Evolutionary conservation across 108 stramenopile genomes (phyloP).

Genomic region (Aurantiochytrium sp.): DNA sequence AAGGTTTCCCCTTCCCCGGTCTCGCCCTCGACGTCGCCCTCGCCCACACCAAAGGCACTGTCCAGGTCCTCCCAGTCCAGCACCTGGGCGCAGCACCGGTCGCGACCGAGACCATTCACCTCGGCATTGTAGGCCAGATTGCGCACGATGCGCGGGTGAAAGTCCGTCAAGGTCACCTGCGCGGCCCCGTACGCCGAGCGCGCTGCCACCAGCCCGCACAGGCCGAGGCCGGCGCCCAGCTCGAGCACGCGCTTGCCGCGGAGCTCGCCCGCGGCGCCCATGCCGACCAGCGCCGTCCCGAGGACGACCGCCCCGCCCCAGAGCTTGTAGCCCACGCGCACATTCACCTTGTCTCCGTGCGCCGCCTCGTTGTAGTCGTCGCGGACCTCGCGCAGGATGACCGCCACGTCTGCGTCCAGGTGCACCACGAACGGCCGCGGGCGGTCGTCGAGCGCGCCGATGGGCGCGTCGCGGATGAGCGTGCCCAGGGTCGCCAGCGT

Average conservation of each 20-base stretch:
- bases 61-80: constrained; percentile 16
- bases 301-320: constrained; percentile 24
- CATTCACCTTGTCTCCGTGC: background rate
- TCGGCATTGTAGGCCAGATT: background rate
- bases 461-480: background rate
- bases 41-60: background rate
- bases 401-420: background rate
- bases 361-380: background rate
- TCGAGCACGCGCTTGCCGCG: background rate
- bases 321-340: constrained; percentile 20
- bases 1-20: no score
- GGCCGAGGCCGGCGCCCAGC: constrained; percentile 10
- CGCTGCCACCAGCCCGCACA: background rate
- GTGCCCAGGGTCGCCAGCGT: background rate
- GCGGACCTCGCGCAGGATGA: background rate
- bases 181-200: background rate
- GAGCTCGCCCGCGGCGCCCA: background rate
- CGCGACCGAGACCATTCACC: background rate
- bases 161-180: background rate
- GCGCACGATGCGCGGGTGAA: background rate
- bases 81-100: background rate
- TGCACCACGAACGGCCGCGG: constrained; percentile 3
- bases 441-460: background rate
- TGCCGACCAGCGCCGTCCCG: background rate
- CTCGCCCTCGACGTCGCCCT: no score